These are phyloP conservation scores for Cydonia oblonga DNA, from an alignment of 331 rosid species.

Conservation along the genomic window DNA sequence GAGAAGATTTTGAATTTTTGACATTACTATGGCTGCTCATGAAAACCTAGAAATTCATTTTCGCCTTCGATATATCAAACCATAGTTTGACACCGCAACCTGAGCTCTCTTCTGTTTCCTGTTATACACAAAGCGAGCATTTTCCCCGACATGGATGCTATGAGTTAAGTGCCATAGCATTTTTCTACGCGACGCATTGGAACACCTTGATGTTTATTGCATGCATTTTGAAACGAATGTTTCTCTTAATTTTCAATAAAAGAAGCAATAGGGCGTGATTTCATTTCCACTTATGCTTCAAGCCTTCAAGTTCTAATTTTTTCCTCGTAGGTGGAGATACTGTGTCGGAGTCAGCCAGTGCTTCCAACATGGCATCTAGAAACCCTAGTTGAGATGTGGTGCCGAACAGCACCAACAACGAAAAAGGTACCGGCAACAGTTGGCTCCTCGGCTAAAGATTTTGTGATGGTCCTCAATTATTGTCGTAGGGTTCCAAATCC, in stretches of 20 bases:
- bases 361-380: constrained; percentile 60
- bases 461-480: constrained; percentile 84
- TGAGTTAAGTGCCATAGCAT: not conserved
- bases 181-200: not conserved
- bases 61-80: not conserved
- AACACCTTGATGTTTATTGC: not conserved
- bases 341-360: constrained; percentile 75
- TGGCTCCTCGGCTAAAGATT: constrained; percentile 94
- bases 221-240: constrained; percentile 1
- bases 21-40: not conserved
- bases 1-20: not conserved
- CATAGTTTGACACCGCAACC: not conserved
- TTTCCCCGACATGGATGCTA: not conserved
- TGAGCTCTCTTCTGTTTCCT: not conserved
- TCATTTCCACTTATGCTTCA: not conserved
- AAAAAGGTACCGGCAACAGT: constrained; percentile 63
- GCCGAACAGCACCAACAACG: constrained; percentile 54
- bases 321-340: constrained; percentile 59
- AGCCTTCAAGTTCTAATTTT: not conserved
- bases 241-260: not conserved
- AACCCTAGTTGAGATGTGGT: constrained; percentile 78
- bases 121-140: not conserved
- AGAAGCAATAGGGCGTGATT: not conserved
- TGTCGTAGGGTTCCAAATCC: constrained; percentile 42
- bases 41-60: too few relatives aligned